Base-by-base conservation (phyloP, 208 protist genomes). In the Wallacemonas collosoma region DNA sequence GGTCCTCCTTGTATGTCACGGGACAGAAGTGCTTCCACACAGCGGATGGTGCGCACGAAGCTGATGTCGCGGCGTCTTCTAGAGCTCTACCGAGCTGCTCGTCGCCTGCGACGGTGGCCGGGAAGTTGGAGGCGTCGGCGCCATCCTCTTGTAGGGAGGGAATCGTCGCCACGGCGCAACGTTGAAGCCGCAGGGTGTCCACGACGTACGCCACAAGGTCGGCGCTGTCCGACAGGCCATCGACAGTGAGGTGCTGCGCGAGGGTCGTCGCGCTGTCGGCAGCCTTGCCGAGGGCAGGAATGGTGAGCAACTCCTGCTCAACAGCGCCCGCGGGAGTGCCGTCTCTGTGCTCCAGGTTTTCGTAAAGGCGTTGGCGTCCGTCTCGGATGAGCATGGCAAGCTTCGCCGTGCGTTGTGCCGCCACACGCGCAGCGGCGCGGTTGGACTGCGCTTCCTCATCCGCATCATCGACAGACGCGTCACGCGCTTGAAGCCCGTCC, bases 21-120 rank as follows among this genome's bases (percentile, higher is more conserved):
- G 93, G 93, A 70, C 93, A 97, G 76, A 81, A 93, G 14, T 79
- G 81, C 71, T 91, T 90, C 89, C 89, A 97, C 17, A 77, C 54
- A 11, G 71, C 72, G 1, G 78, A 94, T 17, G 68, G 67, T 3
- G 73, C 44, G 8, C 75, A 72, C 5, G 79, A 80, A 40, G 68
- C 75, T 9, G 70, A 65, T 15, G 50, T 14, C 11, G 88, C 80
- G 6, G 76, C 75, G 50, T 88, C 78, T 50, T 90, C 88, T 41
- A 82, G 67, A 0, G 47, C 41, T 12, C 56, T 44, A 47, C 73
- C 70, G 17, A 63, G 66, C 62, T 89, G 88, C 17, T 77, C 72
- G 15, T 86, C 85, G 15, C 80, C 63, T 39, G 78, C 75, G 44
- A 73, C 60, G 17, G 51, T 72, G 12, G 38, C 1, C n/a, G 60